phyloP scores from a whole-genome alignment of 306 rosid genomes.

The Canavalia ensiformis region DNA sequence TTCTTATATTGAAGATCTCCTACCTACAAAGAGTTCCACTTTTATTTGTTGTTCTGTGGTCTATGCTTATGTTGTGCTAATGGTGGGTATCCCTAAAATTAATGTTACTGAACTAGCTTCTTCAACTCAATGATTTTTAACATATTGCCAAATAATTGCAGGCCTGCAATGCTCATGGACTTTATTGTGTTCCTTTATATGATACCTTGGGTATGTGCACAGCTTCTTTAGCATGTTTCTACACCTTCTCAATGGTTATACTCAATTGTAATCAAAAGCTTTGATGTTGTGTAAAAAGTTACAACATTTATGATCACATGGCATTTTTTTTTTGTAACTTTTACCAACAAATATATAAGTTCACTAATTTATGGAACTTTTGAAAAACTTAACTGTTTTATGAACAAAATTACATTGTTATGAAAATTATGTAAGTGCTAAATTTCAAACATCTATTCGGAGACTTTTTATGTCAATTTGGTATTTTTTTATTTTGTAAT shows the following conservation, averaged over 20 bases:
- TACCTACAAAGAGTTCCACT: background rate
- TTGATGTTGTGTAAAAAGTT: constrained; percentile 26
- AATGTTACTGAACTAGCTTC: constrained; percentile 34
- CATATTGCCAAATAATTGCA: constrained; percentile 57
- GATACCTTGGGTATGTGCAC: constrained; percentile 85
- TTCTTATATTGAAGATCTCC: constrained; percentile 27
- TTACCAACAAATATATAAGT: constrained; percentile 15
- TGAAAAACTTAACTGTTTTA: constrained; percentile 23
- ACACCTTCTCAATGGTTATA: constrained; percentile 20
- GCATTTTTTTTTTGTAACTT: constrained; percentile 11
- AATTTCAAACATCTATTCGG: constrained; percentile 8
- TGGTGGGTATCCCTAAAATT: constrained; percentile 19
- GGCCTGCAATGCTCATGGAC: constrained; percentile 98
- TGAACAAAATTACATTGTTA: background rate
- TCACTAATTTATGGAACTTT: constrained; percentile 12
- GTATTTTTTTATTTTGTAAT: background rate
- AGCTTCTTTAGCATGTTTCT: constrained; percentile 41
- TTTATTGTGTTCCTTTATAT: constrained; percentile 93
- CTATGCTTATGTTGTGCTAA: constrained; percentile 26
- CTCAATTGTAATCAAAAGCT: constrained; percentile 17
- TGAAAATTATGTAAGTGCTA: constrained; percentile 6
- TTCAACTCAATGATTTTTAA: constrained; percentile 42
- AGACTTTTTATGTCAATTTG: background rate
- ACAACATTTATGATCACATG: constrained; percentile 17
- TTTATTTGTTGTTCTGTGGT: background rate